A percentile compares a stretch with the other conserved stretches of the same genome.
Conservation (phyloP, 1,284 basidiomycete genomes). For the Pyrrhoderma noxium region DNA sequence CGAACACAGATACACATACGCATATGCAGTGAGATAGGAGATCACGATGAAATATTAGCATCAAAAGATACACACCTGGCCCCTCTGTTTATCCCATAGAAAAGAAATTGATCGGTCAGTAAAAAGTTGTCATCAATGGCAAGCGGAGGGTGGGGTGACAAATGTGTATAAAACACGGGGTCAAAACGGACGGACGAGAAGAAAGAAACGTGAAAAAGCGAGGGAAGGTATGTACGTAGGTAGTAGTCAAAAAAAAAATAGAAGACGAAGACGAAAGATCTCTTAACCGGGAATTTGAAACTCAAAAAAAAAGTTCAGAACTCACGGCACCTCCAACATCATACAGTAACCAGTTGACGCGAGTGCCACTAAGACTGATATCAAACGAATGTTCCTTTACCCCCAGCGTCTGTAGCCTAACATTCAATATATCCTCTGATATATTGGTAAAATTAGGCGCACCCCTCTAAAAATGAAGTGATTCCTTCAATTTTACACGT, state of each 20-base stretch:
- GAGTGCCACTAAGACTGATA: conserved; percentile 50
- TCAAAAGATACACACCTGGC: conserved; percentile 19
- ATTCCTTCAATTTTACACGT: conserved; percentile 20
- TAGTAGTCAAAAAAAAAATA: not conserved
- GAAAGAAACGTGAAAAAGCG: not conserved
- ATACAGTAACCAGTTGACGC: conserved; percentile 68
- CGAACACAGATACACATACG: no score
- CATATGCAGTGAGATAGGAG: no score
- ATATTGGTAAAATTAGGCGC: not conserved
- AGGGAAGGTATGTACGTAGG: not conserved
- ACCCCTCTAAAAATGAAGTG: not conserved
- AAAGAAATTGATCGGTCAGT: not conserved
- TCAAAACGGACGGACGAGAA: not conserved
- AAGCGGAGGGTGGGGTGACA: no score
- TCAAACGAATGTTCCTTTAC: conserved; percentile 70
- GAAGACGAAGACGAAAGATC: no score
- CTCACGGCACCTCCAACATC: conserved; percentile 75
- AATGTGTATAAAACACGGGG: no score
- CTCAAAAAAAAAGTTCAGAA: conserved; percentile 19
- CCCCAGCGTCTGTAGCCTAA: conserved; percentile 70
- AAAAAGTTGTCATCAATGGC: not conserved
- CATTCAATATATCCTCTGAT: conserved; percentile 66
- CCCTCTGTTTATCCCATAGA: conserved; percentile 9
- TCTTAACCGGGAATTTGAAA: not conserved
- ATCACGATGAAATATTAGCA: not conserved